Evolutionary conservation across 495 filamentous ascomycete species (phyloP).

Genomic region (Aspergillus sparsus): DNA sequence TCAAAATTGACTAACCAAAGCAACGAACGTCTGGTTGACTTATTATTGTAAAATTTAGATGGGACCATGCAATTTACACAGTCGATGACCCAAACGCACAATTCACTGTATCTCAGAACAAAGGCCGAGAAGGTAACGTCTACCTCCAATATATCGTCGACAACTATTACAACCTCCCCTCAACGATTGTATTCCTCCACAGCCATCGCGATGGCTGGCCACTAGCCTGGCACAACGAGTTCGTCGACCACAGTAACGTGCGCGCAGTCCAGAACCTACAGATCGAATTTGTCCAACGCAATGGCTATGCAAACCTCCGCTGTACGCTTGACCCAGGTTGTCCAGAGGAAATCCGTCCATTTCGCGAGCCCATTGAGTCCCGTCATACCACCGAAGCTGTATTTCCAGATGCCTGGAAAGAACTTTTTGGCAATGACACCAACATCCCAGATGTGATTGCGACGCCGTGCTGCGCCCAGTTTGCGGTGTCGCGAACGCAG

Average conservation of each 20-base stretch:
- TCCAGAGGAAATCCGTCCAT: slow-evolving; percentile 43
- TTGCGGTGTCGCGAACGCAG: slow-evolving; percentile 59
- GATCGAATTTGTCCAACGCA: slow-evolving; percentile 41
- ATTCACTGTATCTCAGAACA: slow-evolving; percentile 40
- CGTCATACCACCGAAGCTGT: slow-evolving; percentile 31
- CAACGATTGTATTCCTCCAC: slow-evolving; percentile 52
- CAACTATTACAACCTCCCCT: slow-evolving; percentile 49
- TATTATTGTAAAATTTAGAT: slow-evolving; percentile 27
- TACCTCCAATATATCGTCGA: slow-evolving; percentile 56
- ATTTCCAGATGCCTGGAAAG: slow-evolving; percentile 39
- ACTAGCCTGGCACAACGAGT: slow-evolving; percentile 47
- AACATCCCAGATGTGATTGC: slow-evolving; percentile 49
- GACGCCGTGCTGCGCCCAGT: slow-evolving; percentile 68
- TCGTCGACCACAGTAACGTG: slow-evolving; percentile 46
- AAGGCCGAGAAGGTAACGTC: slow-evolving; percentile 50
- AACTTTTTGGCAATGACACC: slow-evolving; percentile 46
- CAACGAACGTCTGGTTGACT: not conserved
- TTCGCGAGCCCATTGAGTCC: slow-evolving; percentile 23
- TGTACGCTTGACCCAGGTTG: slow-evolving; percentile 51
- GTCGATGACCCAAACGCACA: slow-evolving; percentile 57
- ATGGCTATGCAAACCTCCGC: slow-evolving; percentile 53
- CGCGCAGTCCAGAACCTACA: slow-evolving; percentile 39
- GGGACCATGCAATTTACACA: slow-evolving; percentile 56
- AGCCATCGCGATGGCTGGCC: slow-evolving; percentile 44
- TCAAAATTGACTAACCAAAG: not conserved